A percentile compares a stretch with the other conserved stretches of the same genome.
Conservation (phyloP, 23 red algal species). For the Cyanidium caldarium region DNA sequence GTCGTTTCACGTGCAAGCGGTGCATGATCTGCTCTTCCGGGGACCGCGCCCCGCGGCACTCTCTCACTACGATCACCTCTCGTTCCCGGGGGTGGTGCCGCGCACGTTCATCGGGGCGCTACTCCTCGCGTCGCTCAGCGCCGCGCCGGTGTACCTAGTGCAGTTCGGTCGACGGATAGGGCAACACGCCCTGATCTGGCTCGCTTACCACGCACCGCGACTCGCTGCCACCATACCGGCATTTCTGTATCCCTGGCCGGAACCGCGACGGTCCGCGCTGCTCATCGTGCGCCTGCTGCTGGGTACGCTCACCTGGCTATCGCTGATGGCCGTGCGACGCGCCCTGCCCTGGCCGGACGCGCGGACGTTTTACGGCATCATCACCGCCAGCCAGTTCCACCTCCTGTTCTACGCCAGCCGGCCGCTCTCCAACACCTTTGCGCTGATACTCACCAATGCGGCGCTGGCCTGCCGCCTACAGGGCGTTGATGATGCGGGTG, state of each 20-base stretch:
- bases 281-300: background rate
- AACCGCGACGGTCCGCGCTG: background rate
- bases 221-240: background rate
- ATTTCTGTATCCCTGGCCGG: conserved; percentile 4
- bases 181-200: background rate
- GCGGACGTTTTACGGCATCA: conserved; percentile 6
- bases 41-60: background rate
- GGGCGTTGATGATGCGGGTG: background rate
- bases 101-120: conserved; percentile 36
- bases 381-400: conserved; percentile 51
- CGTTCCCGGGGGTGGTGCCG: conserved; percentile 60
- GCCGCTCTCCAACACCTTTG: conserved; percentile 50
- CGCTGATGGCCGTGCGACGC: conserved; percentile 11
- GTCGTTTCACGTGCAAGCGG: conserved; percentile 66
- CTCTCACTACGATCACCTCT: conserved; percentile 51
- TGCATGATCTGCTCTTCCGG: conserved; percentile 48
- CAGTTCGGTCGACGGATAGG: background rate
- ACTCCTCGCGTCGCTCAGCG: background rate
- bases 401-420: conserved; percentile 57
- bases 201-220: conserved; percentile 10
- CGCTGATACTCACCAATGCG: conserved; percentile 28
- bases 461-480: conserved; percentile 24
- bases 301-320: background rate
- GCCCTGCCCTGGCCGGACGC: conserved; percentile 8
- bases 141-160: background rate